Evolutionary conservation across 495 filamentous ascomycete genomes (phyloP).

Genomic region (Penicillium desertorum): DNA sequence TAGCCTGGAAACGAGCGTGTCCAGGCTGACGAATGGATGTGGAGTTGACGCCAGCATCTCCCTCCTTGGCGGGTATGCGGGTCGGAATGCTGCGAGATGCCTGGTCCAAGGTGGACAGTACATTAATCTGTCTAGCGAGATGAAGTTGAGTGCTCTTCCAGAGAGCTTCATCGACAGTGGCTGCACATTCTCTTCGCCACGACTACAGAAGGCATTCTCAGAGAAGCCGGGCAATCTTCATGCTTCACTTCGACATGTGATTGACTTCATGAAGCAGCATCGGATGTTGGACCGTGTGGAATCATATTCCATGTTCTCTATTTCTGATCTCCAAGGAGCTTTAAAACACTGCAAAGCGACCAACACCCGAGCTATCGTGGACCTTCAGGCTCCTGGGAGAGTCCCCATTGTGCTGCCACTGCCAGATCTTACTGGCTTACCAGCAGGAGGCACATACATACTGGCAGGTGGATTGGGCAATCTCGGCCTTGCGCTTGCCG

Average conservation of each 20-base stretch:
- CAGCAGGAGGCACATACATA: slow-evolving; percentile 26
- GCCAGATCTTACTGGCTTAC: slow-evolving; percentile 14
- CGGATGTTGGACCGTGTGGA: slow-evolving; percentile 18
- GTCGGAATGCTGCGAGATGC: slow-evolving; percentile 23
- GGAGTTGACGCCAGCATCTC: slow-evolving; percentile 23
- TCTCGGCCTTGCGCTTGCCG: slow-evolving; percentile 34
- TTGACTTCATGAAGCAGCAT: slow-evolving; percentile 22
- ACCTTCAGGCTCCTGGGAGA: slow-evolving; percentile 19
- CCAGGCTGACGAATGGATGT: slow-evolving; percentile 21
- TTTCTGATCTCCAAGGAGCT: slow-evolving; percentile 16
- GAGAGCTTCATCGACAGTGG: slow-evolving; percentile 24
- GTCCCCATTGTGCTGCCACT: slow-evolving; percentile 25
- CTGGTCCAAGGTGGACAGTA: slow-evolving; percentile 22
- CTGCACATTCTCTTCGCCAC: slow-evolving; percentile 21
- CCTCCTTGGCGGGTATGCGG: slow-evolving; percentile 20
- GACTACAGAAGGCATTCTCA: slow-evolving; percentile 15
- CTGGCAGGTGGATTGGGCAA: slow-evolving; percentile 39
- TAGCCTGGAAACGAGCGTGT: slow-evolving; percentile 19
- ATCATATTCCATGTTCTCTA: slow-evolving; percentile 18
- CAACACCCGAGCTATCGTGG: slow-evolving; percentile 15
- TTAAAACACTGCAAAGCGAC: slow-evolving; percentile 14
- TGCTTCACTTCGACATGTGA: slow-evolving; percentile 15
- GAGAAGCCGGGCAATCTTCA: slow-evolving; percentile 19
- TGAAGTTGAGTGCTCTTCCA: slow-evolving; percentile 26
- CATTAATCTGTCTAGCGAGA: slow-evolving; percentile 26